phyloP scores from a whole-genome alignment of 2,329 filamentous ascomycete genomes.

The Paradendryphiella salina region DNA sequence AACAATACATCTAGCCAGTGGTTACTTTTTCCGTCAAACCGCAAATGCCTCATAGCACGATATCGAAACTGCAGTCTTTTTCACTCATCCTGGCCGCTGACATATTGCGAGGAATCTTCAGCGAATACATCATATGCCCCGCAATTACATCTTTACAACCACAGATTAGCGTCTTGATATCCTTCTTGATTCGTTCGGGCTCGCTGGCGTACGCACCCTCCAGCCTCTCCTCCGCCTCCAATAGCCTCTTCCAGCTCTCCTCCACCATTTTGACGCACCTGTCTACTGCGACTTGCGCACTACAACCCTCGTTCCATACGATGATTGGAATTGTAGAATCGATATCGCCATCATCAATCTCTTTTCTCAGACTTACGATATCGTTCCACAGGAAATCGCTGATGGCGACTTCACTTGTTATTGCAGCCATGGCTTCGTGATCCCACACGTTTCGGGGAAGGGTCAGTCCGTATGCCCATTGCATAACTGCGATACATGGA shows the following conservation, averaged over 20 bases:
- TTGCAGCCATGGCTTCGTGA: slow-evolving; percentile 8
- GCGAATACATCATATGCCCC: slow-evolving; percentile 15
- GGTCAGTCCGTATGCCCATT: slow-evolving; percentile 10
- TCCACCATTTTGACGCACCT: slow-evolving; percentile 10
- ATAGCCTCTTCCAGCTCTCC: slow-evolving; percentile 7
- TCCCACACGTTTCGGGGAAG: slow-evolving; percentile 10
- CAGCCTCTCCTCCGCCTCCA: slow-evolving; percentile 7
- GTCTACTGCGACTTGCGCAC: slow-evolving; percentile 14
- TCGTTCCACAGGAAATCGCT: slow-evolving; percentile 16
- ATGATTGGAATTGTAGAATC: slow-evolving; percentile 17
- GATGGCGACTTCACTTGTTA: slow-evolving; percentile 13
- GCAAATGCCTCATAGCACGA: neutral
- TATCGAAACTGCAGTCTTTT: slow-evolving; percentile 6
- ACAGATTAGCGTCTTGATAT: slow-evolving; percentile 9
- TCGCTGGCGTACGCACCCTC: slow-evolving; percentile 1
- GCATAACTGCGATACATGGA: slow-evolving; percentile 10
- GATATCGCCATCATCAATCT: slow-evolving; percentile 13
- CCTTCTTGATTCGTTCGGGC: slow-evolving; percentile 1
- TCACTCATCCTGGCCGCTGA: slow-evolving; percentile 10
- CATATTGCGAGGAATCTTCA: slow-evolving; percentile 13
- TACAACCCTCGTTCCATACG: slow-evolving; percentile 15
- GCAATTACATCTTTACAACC: slow-evolving; percentile 15
- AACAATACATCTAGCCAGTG: neutral
- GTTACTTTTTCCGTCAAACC: neutral
- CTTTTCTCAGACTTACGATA: slow-evolving; percentile 16